These are phyloP conservation scores for Ramularia endophylla DNA, from an alignment of 2,329 filamentous ascomycete species.

Conservation along the genomic window DNA sequence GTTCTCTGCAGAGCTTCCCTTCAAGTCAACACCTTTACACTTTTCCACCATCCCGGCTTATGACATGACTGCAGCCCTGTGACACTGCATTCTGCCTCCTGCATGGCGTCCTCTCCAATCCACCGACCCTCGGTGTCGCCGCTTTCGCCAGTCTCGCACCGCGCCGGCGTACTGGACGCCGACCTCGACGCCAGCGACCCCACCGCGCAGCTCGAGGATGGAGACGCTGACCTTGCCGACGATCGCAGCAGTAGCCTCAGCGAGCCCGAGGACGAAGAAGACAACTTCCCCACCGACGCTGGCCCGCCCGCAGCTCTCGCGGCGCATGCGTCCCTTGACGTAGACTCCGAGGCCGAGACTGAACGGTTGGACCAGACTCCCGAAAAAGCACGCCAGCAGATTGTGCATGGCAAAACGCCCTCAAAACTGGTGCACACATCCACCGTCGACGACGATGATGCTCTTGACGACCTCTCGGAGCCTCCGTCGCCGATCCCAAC, in stretches of 20 bases:
- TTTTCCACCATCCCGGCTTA: too few species aligned
- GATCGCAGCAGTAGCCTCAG: slow-evolving; percentile 80
- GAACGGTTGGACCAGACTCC: slow-evolving; percentile 76
- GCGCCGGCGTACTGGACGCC: background rate
- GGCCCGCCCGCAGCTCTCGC: slow-evolving; percentile 9
- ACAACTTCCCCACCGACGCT: slow-evolving; percentile 14
- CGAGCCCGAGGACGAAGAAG: slow-evolving; percentile 76
- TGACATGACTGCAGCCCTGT: too few species aligned
- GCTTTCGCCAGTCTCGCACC: too few species aligned
- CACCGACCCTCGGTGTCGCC: too few species aligned
- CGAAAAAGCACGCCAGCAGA: slow-evolving; percentile 24
- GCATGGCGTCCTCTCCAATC: too few species aligned
- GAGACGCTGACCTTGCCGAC: slow-evolving; percentile 22
- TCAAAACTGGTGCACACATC: slow-evolving; percentile 67
- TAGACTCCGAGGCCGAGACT: slow-evolving; percentile 84
- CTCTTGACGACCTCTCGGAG: slow-evolving; percentile 38
- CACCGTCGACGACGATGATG: slow-evolving; percentile 33
- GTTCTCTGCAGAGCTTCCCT: too few species aligned
- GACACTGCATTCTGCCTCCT: too few species aligned
- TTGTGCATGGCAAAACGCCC: slow-evolving; percentile 60
- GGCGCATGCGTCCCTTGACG: slow-evolving; percentile 34
- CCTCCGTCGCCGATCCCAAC: slow-evolving; percentile 28
- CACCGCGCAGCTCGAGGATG: slow-evolving; percentile 7
- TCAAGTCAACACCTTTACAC: too few species aligned
- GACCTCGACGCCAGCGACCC: too few species aligned